Evolutionary conservation across 2,329 filamentous ascomycete genomes (phyloP).

Genomic region (Fusarium sp.): DNA sequence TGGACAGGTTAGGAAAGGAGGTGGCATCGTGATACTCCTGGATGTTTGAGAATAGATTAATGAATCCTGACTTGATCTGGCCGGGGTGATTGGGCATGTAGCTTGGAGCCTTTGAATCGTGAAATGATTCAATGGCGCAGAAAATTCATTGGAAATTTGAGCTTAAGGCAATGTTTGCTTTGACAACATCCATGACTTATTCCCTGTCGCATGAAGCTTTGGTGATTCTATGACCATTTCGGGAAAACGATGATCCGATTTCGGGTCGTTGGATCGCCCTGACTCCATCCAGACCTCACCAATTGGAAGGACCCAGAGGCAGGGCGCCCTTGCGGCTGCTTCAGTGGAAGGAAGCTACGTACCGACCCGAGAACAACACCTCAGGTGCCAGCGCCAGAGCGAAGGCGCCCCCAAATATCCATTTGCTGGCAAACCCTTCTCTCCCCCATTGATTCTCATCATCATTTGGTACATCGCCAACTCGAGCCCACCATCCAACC

Average conservation of each 20-base stretch:
- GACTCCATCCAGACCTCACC: not conserved
- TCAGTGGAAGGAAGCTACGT: constrained; percentile 13
- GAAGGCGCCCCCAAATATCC: constrained; percentile 19
- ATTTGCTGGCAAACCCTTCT: constrained; percentile 20
- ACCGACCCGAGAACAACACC: constrained; percentile 35
- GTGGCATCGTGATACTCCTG: constrained; percentile 49
- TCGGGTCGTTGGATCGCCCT: not conserved
- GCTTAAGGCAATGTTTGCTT: not conserved
- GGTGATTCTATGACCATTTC: not conserved
- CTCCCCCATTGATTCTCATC: constrained; percentile 21
- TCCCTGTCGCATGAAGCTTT: not conserved
- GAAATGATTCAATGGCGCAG: not conserved
- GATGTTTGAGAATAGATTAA: constrained; percentile 35
- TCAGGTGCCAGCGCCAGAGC: constrained; percentile 10
- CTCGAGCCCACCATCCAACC: constrained; percentile 8
- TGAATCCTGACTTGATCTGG: constrained; percentile 1
- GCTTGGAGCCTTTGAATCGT: not conserved
- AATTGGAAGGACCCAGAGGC: not conserved
- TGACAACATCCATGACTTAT: not conserved
- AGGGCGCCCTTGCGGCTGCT: constrained; percentile 1
- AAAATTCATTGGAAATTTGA: not conserved
- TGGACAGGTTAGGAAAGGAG: constrained; percentile 72
- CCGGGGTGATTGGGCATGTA: not conserved
- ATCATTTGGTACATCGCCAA: constrained; percentile 27
- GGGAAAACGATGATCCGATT: not conserved